These are phyloP conservation scores for Yamadazyma blattariae DNA, from an alignment of 1,139 yeast genomes.

Conservation along the genomic window DNA sequence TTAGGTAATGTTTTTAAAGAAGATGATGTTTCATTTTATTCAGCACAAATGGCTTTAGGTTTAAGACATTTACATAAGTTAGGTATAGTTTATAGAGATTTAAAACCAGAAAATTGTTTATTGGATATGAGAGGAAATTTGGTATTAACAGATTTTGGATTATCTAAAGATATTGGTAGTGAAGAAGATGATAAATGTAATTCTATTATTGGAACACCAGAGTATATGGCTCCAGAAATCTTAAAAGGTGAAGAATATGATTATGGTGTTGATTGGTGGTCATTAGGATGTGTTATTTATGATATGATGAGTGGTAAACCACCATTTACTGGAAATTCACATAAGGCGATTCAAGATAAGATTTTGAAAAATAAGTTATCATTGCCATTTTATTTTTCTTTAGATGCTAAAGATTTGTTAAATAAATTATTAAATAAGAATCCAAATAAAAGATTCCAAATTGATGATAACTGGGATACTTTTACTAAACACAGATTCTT, in stretches of 20 bases:
- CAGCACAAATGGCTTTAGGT: conserved; percentile 35
- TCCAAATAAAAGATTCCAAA: conserved; percentile 67
- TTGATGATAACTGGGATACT: conserved; percentile 46
- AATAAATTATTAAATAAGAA: conserved; percentile 69
- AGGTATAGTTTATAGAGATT: conserved; percentile 58
- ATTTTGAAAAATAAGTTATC: conserved; percentile 68
- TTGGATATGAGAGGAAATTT: conserved; percentile 73
- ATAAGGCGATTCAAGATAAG: conserved; percentile 73
- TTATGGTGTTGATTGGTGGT: conserved; percentile 38
- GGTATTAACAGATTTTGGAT: conserved; percentile 85
- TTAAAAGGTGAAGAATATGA: conserved; percentile 30
- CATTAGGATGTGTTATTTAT: conserved; percentile 50
- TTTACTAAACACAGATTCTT: conserved; percentile 29
- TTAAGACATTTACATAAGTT: conserved; percentile 28
- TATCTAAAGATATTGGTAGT: conserved; percentile 63
- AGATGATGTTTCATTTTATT: conserved; percentile 32
- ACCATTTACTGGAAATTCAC: conserved; percentile 86
- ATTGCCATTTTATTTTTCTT: conserved; percentile 73
- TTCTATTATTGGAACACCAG: conserved; percentile 84
- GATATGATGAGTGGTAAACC: conserved; percentile 92
- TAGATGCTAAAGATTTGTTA: conserved; percentile 78
- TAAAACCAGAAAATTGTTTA: conserved; percentile 89
- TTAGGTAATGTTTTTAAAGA: conserved; percentile 27
- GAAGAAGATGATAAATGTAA: conserved; percentile 42
- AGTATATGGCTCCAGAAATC: conserved; percentile 38